Evolutionary conservation across 1,284 basidiomycete genomes (phyloP), one percentile per base, ranked within the genome.

Genomic region (Sporisorium scitamineum): DNA sequence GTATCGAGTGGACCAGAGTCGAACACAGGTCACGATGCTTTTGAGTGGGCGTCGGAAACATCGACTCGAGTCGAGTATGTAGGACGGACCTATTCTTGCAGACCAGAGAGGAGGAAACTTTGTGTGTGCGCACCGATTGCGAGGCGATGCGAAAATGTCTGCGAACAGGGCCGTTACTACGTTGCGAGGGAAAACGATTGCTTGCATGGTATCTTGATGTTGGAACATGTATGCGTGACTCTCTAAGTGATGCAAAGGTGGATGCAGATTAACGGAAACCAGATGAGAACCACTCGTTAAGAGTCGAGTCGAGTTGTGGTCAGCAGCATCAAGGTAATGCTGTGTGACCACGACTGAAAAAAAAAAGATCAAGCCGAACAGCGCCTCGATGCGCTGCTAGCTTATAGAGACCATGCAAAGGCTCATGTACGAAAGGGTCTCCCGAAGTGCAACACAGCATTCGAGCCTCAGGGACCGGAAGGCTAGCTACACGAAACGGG

Each of bases 131-230:
- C 56, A 57, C 47, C 55, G 55, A 37, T 20, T n/a, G 24, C 24
- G 45, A 37, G 34, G 22, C 52, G 27, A 51, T 47, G 56, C 45
- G 68, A 61, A n/a, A 20, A 47, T 57, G 59, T 71, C 69, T 71
- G 69, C 69, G 54, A 52, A 60, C 41, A n/a, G 62, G 59, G 47
- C 62, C 62, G 69, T n/a, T 66, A 59, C 62, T 71, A 64, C 69
- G 39, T 71, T 65, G 69, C 54, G 55, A 51, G 41, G 52, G 14
- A 51, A 65, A 66, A 61, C 55, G 64, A 52, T 65, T 65, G 69
- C 59, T 65, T 71, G 69, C 69, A 71, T 71, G 69, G 62, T 65
- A 71, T 71, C 69, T 71, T 71, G 69, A 71, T 69, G 66, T 41
- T 60, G 54, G 29, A 56, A 45, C n/a, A 56, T 57, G 48, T 50